These are phyloP conservation scores for Auricularia heimuer DNA, from an alignment of 768 basidiomycete genomes.

Conservation along the genomic window DNA sequence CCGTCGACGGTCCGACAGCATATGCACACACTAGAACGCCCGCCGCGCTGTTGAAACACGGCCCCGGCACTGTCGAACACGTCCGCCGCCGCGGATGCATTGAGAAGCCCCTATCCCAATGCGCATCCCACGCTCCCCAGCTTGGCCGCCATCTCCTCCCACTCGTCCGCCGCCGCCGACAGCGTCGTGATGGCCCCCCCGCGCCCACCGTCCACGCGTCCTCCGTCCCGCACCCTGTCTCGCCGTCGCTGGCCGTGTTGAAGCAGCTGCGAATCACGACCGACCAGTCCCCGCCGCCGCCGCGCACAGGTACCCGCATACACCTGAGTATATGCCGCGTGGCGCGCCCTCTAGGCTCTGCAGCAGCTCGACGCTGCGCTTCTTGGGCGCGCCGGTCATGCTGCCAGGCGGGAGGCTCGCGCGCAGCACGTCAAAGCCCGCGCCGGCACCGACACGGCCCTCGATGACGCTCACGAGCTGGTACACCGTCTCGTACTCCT, in stretches of 20 bases:
- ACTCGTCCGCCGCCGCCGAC: conserved; percentile 75
- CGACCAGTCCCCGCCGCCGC: conserved; percentile 86
- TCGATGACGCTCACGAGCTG: conserved; percentile 92
- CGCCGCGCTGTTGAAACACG: no score
- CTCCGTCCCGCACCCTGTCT: conserved; percentile 8
- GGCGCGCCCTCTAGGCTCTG: conserved; percentile 64
- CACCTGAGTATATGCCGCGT: conserved; percentile 82
- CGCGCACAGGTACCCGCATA: conserved; percentile 86
- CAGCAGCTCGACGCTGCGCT: conserved; percentile 84
- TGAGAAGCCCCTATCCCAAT: conserved; percentile 30
- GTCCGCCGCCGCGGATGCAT: not conserved
- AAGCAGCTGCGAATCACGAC: conserved; percentile 91
- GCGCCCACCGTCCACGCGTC: conserved; percentile 75
- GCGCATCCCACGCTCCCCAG: conserved; percentile 64
- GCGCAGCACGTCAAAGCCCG: conserved; percentile 73
- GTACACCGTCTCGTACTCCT: conserved; percentile 92
- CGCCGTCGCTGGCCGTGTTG: conserved; percentile 43
- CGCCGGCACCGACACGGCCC: conserved; percentile 38
- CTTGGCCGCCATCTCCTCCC: conserved; percentile 93
- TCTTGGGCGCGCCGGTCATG: conserved; percentile 97
- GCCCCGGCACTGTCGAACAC: no score
- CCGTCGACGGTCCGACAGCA: no score
- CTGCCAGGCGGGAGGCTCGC: conserved; percentile 84
- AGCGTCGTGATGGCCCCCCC: conserved; percentile 94
- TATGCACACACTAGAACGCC: no score